These are phyloP conservation scores for Aristolochia contorta DNA, from an alignment of 164 flowering plant species.

Conservation along the genomic window DNA sequence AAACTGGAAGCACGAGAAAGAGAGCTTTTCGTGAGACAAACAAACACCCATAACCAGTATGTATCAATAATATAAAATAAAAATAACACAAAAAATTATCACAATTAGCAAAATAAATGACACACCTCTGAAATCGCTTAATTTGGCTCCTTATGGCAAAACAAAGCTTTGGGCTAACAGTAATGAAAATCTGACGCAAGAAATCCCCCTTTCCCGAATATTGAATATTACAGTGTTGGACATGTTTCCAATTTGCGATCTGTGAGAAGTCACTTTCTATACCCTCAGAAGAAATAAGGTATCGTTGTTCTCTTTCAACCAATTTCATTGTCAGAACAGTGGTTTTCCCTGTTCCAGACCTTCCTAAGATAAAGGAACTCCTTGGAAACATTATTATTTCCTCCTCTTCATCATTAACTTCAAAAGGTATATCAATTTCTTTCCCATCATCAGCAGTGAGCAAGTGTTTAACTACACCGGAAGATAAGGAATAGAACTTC, in stretches of 20 bases:
- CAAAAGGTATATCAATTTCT: conserved; percentile 79
- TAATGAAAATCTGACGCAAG: conserved; percentile 70
- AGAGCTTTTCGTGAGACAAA: not conserved
- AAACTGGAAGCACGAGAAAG: conserved; percentile 27
- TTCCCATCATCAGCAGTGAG: conserved; percentile 45
- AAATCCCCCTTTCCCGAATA: conserved; percentile 7
- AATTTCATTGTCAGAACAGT: conserved; percentile 71
- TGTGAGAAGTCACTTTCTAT: not conserved
- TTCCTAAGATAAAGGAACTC: conserved; percentile 62
- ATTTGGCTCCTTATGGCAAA: conserved; percentile 55
- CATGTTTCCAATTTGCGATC: not conserved
- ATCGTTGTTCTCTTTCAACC: conserved; percentile 36
- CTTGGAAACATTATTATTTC: conserved; percentile 42
- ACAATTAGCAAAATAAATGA: not conserved
- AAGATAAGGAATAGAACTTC: conserved; percentile 75
- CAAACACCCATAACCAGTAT: not conserved
- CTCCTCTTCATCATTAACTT: conserved; percentile 52
- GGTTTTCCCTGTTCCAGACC: conserved; percentile 91
- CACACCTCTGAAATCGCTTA: conserved; percentile 48
- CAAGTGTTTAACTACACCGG: conserved; percentile 45
- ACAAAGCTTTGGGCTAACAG: conserved; percentile 73
- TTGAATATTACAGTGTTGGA: not conserved
- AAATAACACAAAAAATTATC: not conserved
- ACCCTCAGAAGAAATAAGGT: conserved; percentile 29
- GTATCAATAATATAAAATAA: not conserved